Evolutionary conservation across 805 yeast genomes (phyloP).

Genomic region (Ogataea ganodermae): DNA sequence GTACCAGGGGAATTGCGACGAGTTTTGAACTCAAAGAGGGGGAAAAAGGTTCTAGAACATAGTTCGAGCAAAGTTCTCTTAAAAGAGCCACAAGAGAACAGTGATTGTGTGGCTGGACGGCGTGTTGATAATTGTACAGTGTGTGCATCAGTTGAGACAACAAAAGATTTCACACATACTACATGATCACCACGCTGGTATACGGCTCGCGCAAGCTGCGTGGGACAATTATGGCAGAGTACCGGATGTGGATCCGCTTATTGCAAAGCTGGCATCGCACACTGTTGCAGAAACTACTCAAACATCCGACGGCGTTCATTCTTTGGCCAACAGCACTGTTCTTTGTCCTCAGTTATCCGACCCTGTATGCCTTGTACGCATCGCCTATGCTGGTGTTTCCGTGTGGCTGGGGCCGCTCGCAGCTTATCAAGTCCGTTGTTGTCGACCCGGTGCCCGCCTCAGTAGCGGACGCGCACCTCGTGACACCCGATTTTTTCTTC

Average conservation of each 20-base stretch:
- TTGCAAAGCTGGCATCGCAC: slow-evolving; percentile 17
- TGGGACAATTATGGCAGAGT: slow-evolving; percentile 11
- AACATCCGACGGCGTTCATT: slow-evolving; percentile 44
- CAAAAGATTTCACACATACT: not conserved
- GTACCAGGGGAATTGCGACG: not conserved
- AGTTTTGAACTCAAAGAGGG: not conserved
- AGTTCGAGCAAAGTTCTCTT: not conserved
- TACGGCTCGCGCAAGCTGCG: slow-evolving; percentile 14
- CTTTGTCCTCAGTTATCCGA: slow-evolving; percentile 51
- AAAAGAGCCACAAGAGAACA: not conserved
- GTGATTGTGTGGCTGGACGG: not conserved
- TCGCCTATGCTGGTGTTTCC: slow-evolving; percentile 23
- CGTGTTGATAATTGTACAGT: not conserved
- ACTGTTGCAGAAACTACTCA: slow-evolving; percentile 30
- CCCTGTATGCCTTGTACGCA: slow-evolving; percentile 41
- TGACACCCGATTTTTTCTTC: slow-evolving; percentile 26
- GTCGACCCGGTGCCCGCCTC: slow-evolving; percentile 8
- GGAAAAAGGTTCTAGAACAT: not conserved
- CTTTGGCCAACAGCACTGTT: slow-evolving; percentile 50
- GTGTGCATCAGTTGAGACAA: not conserved
- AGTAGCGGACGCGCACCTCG: not conserved
- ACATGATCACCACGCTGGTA: slow-evolving; percentile 10
- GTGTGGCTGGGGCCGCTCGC: slow-evolving; percentile 15
- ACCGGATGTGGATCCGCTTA: slow-evolving; percentile 15
- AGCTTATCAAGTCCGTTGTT: slow-evolving; percentile 20